Percentiles rank a stretch among this genome's conserved stretches.
Conservation (phyloP, 2,329 filamentous ascomycete genomes). For the Talaromyces sp. region DNA sequence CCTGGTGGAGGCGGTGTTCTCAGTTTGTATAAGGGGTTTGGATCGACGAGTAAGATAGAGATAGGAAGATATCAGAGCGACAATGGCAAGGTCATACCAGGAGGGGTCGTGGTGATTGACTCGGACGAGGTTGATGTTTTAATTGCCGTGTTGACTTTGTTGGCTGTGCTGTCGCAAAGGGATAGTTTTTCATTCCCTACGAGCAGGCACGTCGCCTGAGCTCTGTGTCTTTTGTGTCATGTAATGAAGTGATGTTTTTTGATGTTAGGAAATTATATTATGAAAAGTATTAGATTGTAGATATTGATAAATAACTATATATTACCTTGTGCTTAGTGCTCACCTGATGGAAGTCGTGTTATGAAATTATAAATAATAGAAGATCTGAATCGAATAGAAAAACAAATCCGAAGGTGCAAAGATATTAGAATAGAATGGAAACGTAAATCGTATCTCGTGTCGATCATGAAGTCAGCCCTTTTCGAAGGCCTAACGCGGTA, state of each 20-base stretch:
- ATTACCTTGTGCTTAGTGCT: background rate
- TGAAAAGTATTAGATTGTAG: background rate
- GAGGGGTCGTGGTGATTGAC: constrained; percentile 13
- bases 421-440: background rate
- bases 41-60: constrained; percentile 11
- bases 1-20: constrained; percentile 16
- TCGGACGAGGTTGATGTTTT: constrained; percentile 15
- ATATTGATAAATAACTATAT: background rate
- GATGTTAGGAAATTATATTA: background rate
- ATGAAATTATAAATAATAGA: background rate
- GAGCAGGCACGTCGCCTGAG: constrained; percentile 11
- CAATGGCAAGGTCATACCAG: constrained; percentile 12
- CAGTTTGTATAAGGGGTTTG: constrained; percentile 14
- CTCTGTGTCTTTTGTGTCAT: background rate
- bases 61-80: constrained; percentile 17
- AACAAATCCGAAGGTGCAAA: background rate
- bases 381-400: background rate
- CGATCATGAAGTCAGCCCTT: background rate
- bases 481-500: constrained; percentile 19
- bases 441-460: background rate
- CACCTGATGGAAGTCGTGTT: background rate
- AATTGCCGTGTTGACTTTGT: constrained; percentile 13
- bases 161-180: constrained; percentile 14
- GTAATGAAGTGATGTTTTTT: background rate
- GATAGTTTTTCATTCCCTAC: constrained; percentile 16